These are phyloP conservation scores for Pseudogymnoascus sp. DNA, from an alignment of 2,329 filamentous ascomycete species.

Conservation along the genomic window DNA sequence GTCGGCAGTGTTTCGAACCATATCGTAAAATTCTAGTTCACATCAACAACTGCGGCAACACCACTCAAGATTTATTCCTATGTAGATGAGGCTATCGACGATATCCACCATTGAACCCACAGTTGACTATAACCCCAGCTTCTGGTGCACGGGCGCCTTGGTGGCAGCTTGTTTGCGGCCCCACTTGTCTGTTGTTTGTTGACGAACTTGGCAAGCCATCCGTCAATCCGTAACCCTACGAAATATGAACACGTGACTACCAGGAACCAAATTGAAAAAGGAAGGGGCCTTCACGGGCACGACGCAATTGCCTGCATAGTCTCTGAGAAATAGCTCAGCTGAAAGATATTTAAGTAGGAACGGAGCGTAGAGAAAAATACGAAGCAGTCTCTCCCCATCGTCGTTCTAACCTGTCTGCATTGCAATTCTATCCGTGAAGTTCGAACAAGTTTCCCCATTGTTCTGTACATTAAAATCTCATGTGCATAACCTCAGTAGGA, in stretches of 20 bases:
- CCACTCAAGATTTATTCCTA: background rate
- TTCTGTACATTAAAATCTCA: background rate
- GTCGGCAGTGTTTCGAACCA: background rate
- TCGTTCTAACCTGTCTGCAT: background rate
- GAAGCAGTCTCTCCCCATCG: background rate
- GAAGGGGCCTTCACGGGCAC: background rate
- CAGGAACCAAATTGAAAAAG: background rate
- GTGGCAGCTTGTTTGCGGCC: background rate
- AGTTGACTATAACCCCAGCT: background rate
- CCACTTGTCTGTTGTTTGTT: constrained; percentile 1
- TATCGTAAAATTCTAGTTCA: background rate
- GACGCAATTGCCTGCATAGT: background rate
- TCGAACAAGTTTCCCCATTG: background rate
- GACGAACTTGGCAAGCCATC: background rate
- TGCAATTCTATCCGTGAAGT: background rate
- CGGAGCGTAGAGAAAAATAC: background rate
- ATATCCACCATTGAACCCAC: background rate
- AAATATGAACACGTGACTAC: background rate
- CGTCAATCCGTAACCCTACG: background rate
- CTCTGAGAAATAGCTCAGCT: background rate
- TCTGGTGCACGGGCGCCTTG: background rate
- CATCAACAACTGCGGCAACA: background rate
- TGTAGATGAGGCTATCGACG: background rate
- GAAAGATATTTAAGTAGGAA: background rate
- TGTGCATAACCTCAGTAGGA: background rate